Evolutionary conservation across 2,329 filamentous ascomycete species (phyloP), one percentile per base, ranked within the genome.

Genomic region (Metarhizium rileyi): DNA sequence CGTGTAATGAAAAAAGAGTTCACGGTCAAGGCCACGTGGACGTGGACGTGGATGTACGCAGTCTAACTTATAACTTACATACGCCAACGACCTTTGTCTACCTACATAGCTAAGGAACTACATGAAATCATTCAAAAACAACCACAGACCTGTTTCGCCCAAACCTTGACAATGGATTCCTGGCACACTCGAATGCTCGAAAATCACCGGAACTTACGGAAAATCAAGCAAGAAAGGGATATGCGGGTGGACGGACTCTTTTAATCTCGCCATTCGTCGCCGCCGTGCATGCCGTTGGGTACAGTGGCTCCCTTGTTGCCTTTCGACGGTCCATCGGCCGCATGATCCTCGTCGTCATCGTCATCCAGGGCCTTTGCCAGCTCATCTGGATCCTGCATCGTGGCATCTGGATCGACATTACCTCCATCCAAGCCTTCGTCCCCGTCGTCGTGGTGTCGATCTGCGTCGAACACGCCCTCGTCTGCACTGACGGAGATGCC

Each of bases 401-500:
- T 81, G 35, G 81, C 81, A 59, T 84, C 80, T 0, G 79, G 76
- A 57, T 83, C 80, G 5, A 77, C 67, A 10, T 42, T 10, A 27
- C 64, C 65, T 2, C 66, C 71, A 22, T 69, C 68, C 25, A 76
- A 62, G 48, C 72, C 68, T 44, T 72, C 67, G 48, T 74, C 68
- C 44, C 72, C 67, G 47, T 74, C 71, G 18, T 67, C 65, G n/a
- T 67, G 69, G 43, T 74, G 71, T 28, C 69, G 68, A 49, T 80
- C 75, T 38, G 69, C 62, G 49, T 73, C 76, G 12, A 80, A 64
- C 3, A 80, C 72, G 2, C 74, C 75, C 22, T 84, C 81, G 55
- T 85, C 81, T 28, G 81, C 81, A 55, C 78, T 82, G 57, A 85
- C 75, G 1, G 80, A 84, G 58, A 85, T 84, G 48, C 81, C 81